Evolutionary conservation across 2,329 filamentous ascomycete genomes (phyloP), one percentile per base, ranked within the genome.

Genomic region (Xylariaceae sp.): DNA sequence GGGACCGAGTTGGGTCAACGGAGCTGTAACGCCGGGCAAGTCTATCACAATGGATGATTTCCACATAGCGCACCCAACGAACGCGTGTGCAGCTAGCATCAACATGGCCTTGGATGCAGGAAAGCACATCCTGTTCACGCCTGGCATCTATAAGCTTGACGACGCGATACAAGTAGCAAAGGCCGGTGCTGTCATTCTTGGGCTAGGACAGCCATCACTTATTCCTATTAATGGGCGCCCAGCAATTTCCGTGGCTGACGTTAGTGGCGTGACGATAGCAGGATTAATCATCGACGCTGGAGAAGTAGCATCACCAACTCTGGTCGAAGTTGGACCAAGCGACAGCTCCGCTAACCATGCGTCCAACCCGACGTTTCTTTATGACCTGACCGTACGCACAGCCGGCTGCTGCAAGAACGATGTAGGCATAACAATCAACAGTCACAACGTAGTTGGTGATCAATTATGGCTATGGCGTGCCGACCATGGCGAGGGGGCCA

Each of bases 381-480:
- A 67, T 42, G 68, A 70, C 36, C 46, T 70, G 27, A 70, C 68
- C 4, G 58, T 70, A n/a, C 64, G 68, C 32, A 70, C 67, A 1
- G 66, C 57, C 1, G 68, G 67, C 3, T 49, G 46, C 21, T 59
- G 59, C n/a, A 61, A 27, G 33, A 70, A 70, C 56, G 62, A 66
- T 21, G 47, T 65, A 9, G 67, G 67, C 5, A 68, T 70, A 30
- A 47, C 41, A 2, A 65, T 70, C 42, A 69, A 70, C 27, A 70
- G 68, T 49, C 53, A 62, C 50, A 59, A 70, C 49, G 65, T 67
- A 6, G 55, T 70, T 2, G 64, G 66, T 23, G 68, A 70, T 49
- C 68, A 70, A 42, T 41, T 70, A 13, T 70, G 68, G 68, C 53
- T 70, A 4, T 70, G 68, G 68, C 67, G 68, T 4, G 68, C 68